Percentiles rank a stretch among this genome's conserved stretches.
Evolutionary conservation across 2,329 filamentous ascomycete genomes (phyloP).

Genomic region (Tolypocladium tropicale): DNA sequence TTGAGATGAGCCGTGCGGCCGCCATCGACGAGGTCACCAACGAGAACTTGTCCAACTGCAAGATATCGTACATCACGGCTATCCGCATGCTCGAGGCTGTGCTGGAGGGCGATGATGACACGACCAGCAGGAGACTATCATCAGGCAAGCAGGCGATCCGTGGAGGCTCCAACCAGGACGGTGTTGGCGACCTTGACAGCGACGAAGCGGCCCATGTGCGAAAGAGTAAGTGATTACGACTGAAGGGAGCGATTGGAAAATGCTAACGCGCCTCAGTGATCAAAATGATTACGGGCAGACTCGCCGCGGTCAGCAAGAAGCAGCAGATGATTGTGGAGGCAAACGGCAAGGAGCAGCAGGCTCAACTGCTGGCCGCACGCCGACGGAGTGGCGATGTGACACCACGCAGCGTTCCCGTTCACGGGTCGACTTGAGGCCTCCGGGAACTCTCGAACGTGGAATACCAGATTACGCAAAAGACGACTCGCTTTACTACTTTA

Average conservation of each 20-base stretch:
- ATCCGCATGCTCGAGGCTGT: constrained; percentile 94
- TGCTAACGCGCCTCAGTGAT: constrained; percentile 38
- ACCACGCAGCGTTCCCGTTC: constrained; percentile 42
- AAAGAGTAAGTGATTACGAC: constrained; percentile 46
- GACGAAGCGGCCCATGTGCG: constrained; percentile 66
- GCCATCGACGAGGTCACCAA: constrained; percentile 94
- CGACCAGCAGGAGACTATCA: constrained; percentile 20
- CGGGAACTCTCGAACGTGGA: background rate
- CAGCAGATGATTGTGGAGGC: constrained; percentile 50
- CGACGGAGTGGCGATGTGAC: constrained; percentile 46
- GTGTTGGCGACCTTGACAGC: constrained; percentile 42
- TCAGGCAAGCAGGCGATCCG: constrained; percentile 31
- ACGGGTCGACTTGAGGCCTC: constrained; percentile 25
- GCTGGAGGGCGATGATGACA: constrained; percentile 67
- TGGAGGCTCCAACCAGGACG: constrained; percentile 19
- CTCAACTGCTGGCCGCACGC: constrained; percentile 29
- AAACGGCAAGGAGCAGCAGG: constrained; percentile 35
- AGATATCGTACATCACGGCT: constrained; percentile 86
- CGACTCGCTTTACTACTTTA: background rate
- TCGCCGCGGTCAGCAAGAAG: constrained; percentile 49
- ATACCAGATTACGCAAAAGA: background rate
- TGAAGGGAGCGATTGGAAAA: background rate
- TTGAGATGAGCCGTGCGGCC: constrained; percentile 92
- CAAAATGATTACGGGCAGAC: constrained; percentile 48
- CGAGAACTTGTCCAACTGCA: constrained; percentile 76